phyloP scores from a whole-genome alignment of 2,329 filamentous ascomycete genomes.

The Ascosphaera acerosa region DNA sequence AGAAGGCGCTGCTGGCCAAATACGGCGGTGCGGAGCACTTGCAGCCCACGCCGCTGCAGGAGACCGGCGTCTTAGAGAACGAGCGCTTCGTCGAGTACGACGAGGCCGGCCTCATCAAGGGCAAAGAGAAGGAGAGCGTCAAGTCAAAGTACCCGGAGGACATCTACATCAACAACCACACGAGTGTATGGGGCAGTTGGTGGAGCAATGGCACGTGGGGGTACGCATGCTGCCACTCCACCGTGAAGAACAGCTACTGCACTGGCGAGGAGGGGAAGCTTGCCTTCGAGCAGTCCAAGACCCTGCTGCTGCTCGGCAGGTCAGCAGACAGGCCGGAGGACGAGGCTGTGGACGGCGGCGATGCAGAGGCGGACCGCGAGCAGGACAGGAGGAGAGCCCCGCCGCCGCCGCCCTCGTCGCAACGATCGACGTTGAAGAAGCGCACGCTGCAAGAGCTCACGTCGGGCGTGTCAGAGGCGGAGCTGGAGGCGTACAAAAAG shows the following conservation, averaged over 20 bases:
- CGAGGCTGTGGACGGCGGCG: slow-evolving; percentile 7
- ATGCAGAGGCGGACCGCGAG: slow-evolving; percentile 12
- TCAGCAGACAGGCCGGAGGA: slow-evolving; percentile 6
- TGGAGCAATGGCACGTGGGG: slow-evolving; percentile 93
- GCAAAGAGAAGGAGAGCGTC: slow-evolving; percentile 45
- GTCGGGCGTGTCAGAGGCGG: slow-evolving; percentile 51
- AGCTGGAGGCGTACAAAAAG: slow-evolving; percentile 63
- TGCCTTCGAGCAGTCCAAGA: slow-evolving; percentile 55
- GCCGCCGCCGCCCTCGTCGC: slow-evolving; percentile 5
- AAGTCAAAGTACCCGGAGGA: slow-evolving; percentile 89
- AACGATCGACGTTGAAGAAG: slow-evolving; percentile 28
- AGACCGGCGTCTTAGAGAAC: slow-evolving; percentile 47
- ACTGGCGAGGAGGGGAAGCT: slow-evolving; percentile 70
- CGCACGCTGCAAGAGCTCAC: slow-evolving; percentile 56
- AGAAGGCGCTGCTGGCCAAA: slow-evolving; percentile 49
- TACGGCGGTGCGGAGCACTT: slow-evolving; percentile 49
- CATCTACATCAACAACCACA: slow-evolving; percentile 72
- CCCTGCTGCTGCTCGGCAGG: slow-evolving; percentile 24
- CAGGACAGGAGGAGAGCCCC: slow-evolving; percentile 7
- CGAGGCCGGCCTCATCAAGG: slow-evolving; percentile 69
- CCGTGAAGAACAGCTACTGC: slow-evolving; percentile 90
- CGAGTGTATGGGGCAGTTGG: slow-evolving; percentile 87
- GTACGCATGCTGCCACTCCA: slow-evolving; percentile 83
- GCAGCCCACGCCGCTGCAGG: slow-evolving; percentile 35
- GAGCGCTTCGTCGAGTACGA: slow-evolving; percentile 90